Evolutionary conservation across 169 alveolate species (phyloP).

Genomic region (Perkinsus marinus): DNA sequence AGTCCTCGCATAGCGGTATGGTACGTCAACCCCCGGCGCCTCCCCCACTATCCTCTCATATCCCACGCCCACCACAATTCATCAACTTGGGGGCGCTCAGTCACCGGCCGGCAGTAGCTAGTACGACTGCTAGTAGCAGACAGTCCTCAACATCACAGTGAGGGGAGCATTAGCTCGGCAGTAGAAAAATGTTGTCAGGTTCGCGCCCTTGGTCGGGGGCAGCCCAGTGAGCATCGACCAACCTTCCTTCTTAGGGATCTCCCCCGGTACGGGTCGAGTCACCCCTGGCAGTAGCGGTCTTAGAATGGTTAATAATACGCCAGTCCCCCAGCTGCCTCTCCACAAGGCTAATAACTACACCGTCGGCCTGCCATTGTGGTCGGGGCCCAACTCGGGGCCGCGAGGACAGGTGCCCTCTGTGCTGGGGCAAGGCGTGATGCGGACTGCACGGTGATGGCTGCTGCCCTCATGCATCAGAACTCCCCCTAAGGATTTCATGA

Average conservation of each 20-base stretch:
- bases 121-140: not conserved
- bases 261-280: not conserved
- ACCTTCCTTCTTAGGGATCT: not conserved
- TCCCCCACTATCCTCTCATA: not conserved
- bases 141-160: not conserved
- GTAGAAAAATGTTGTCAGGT: not conserved
- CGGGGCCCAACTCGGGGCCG: not conserved
- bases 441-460: not conserved
- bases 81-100: not conserved
- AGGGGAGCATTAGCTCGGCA: not conserved
- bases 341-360: not conserved
- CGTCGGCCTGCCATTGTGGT: not conserved
- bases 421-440: not conserved
- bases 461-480: not conserved
- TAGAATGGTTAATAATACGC: not conserved
- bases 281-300: not conserved
- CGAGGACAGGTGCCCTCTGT: not conserved
- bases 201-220: not conserved
- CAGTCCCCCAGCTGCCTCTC: not conserved
- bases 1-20: not conserved
- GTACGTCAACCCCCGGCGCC: not conserved
- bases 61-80: not conserved
- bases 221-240: not conserved
- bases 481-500: not conserved
- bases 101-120: not conserved